Base-by-base conservation (phyloP, 305 asterid species). In the Fraxinus nigra region DNA sequence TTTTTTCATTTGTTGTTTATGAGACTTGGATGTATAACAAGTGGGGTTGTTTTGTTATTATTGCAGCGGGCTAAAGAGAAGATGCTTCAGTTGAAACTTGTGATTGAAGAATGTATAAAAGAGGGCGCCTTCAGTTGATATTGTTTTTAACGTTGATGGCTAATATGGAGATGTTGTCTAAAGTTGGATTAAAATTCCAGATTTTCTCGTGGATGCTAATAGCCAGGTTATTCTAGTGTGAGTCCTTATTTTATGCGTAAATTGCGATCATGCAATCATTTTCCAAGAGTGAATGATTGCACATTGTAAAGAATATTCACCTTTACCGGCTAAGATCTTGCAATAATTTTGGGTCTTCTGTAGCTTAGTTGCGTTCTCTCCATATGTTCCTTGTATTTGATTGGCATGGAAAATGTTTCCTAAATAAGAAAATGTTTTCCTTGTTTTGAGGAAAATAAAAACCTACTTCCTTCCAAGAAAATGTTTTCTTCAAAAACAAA, bases 11-110 rank as follows among this genome's bases (percentile, higher is more conserved):
- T 6, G 20, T 48, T 73, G 16, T 26, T 77, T 65, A 13, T 48
- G 33, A 65, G 34, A 84, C 65, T 85, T 67, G 75, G 77, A 69
- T 69, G 38, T 69, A 69, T 69, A 4, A 69, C 75, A 13, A 13
- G 30, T 24, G 48, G 54, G 70, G 56, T 82, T 69, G 37, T 61
- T 33, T 78, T 46, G 22, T 78, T 78, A 32, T 74, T 28, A 30
- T 87, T 87, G 93, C 93, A 95, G 99, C 82, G 89, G 87, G 94
- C 94, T 75, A 89, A 85, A 84, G 86, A 83, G 88, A 92, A 91
- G 90, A 87, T 92, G 98, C 88, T 86, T 82, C 98, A 86, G 83
- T 81, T 95, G 90, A 93, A 90, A 87, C 75, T 83, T 75, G 91
- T 84, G 76, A 84, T 94, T 72, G 93, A 93, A 11, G 91, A 89